Base-by-base conservation (phyloP, 805 yeast species). In the Suhomyces kilbournensis region DNA sequence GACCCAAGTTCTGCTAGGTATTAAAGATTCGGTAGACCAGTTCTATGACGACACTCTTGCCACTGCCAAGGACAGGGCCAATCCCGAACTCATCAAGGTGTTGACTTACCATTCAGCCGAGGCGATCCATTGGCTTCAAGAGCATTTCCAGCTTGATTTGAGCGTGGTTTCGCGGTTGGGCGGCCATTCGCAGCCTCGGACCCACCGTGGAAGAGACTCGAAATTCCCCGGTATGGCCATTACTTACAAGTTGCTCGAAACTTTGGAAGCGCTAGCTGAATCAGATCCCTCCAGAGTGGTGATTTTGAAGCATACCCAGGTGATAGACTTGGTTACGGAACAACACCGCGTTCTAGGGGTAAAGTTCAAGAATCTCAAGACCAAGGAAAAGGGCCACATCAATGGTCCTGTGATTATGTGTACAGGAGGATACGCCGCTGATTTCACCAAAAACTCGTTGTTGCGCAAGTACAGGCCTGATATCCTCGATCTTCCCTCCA, bases 171-270 rank as follows among this genome's bases (percentile, higher is more conserved):
- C 89, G n/a, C 80, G 88, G 59, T 68, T 89, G 43, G 96, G 96
- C 25, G 96, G 96, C 2, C 96, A 89, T 63, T 84, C 91, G 1
- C 82, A 77, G 47, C 84, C 90, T 19, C 76, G 96, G 66, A 89
- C 96, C 1, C 96, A 89, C 65, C 78, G 96, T 59, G 92, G 96
- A 1, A 78, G 81, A 47, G 86, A 82, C 54, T 78, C 83, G 17
- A 75, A 79, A 54, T 82, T 83, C 48, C 88, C 88, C 2, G 88
- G 88, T 1, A 81, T 80, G 80, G 85, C 88, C 7, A 81, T 84
- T 48, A 81, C 86, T 3, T 81, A 80, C 56, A 74, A 76, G 8
- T 65, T 83, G 42, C 66, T 80, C 60, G 83, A 81, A 52, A 72
- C 73, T 15, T 68, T 82, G 44, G 83, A 83, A 56, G 68, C 69